Evolutionary conservation across 176 grass and related monocot genomes (phyloP).

Genomic region (Dendrocalamus sinicus): DNA sequence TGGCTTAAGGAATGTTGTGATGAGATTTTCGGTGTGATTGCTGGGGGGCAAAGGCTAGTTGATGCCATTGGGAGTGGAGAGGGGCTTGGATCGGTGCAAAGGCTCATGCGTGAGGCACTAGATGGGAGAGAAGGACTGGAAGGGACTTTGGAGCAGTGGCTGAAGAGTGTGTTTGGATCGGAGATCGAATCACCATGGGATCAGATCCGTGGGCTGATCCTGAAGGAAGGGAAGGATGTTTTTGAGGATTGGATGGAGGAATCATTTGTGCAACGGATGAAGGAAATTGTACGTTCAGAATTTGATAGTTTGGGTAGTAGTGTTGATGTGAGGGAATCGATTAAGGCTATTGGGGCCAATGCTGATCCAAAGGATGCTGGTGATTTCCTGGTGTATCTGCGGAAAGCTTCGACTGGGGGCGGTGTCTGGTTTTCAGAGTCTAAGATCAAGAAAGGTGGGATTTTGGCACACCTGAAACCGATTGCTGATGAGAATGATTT

Average conservation of each 20-base stretch:
- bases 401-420: conserved; percentile 59
- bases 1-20: conserved; percentile 83
- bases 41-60: conserved; percentile 59
- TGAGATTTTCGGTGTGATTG: conserved; percentile 71
- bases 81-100: conserved; percentile 67
- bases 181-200: conserved; percentile 96
- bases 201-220: conserved; percentile 78
- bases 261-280: conserved; percentile 81
- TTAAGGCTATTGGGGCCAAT: conserved; percentile 62
- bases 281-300: conserved; percentile 77
- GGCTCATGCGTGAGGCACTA: conserved; percentile 64
- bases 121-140: conserved; percentile 76
- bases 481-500: conserved; percentile 92
- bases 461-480: conserved; percentile 80
- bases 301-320: conserved; percentile 63
- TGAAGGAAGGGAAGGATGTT: conserved; percentile 89
- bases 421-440: conserved; percentile 91
- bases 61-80: conserved; percentile 72
- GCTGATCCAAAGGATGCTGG: conserved; percentile 48
- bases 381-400: conserved; percentile 67
- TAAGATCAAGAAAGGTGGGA: conserved; percentile 82
- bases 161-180: conserved; percentile 86
- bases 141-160: conserved; percentile 86
- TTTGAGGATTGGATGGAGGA: conserved; percentile 89
- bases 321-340: conserved; percentile 68